Evolutionary conservation across 2,329 filamentous ascomycete genomes (phyloP).

Genomic region (Pestalotiopsis sp.): DNA sequence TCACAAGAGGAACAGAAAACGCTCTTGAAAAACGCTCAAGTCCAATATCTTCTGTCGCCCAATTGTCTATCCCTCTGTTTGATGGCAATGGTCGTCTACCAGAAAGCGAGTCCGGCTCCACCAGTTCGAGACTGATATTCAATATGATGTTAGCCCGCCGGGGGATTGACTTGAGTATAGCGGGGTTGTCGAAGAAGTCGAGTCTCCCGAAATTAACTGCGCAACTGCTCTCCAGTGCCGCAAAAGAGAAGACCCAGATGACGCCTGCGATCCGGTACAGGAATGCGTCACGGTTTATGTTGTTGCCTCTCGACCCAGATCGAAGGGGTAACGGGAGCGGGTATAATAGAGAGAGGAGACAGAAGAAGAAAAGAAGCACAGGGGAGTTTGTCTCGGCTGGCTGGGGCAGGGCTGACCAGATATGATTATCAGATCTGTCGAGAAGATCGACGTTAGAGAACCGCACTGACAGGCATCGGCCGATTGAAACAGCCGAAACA

Average conservation of each 20-base stretch:
- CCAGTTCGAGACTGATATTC: background rate
- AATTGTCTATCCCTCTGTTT: background rate
- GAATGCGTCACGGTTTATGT: background rate
- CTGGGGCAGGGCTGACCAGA: conserved; percentile 1
- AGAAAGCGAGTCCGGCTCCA: background rate
- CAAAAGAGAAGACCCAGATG: background rate
- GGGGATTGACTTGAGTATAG: background rate
- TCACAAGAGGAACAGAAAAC: background rate
- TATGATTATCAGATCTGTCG: conserved; percentile 30
- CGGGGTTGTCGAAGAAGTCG: background rate
- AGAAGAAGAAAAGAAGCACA: background rate
- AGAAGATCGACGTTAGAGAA: conserved; percentile 42
- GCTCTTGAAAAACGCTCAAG: background rate
- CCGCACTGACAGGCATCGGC: conserved; percentile 38
- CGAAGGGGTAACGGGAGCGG: background rate
- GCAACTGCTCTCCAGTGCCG: background rate
- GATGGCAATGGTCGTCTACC: background rate
- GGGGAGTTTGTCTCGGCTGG: background rate
- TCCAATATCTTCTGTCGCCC: background rate
- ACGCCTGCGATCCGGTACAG: conserved; percentile 11
- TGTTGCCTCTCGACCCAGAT: background rate
- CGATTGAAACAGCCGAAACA: conserved; percentile 45
- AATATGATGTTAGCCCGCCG: background rate
- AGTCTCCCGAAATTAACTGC: background rate
- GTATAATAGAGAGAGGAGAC: background rate